Evolutionary conservation across 306 rosid species (phyloP).

Genomic region (Lupinus albus): DNA sequence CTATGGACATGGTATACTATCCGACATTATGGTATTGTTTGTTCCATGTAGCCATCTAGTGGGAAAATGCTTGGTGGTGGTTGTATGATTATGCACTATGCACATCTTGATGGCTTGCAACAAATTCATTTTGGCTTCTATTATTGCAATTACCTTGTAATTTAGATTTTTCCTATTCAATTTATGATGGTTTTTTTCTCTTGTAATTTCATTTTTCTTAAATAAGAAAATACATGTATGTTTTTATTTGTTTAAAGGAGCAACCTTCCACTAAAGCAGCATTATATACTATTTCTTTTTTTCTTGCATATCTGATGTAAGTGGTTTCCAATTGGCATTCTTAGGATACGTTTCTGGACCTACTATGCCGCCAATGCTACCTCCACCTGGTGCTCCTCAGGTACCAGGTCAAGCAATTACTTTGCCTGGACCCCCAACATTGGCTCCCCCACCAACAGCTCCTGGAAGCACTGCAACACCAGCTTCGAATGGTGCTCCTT

Average conservation of each 20-base stretch:
- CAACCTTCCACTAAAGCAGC: constrained; percentile 27
- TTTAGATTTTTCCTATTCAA: background rate
- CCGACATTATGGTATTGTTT: too few relatives aligned
- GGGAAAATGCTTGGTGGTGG: too few relatives aligned
- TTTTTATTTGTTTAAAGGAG: background rate
- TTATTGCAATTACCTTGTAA: background rate
- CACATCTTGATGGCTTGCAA: background rate
- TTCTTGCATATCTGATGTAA: constrained; percentile 22
- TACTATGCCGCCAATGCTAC: constrained; percentile 46
- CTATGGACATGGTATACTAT: too few relatives aligned
- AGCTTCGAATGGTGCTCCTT: constrained; percentile 51
- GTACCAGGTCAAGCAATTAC: constrained; percentile 48
- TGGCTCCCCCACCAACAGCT: constrained; percentile 47
- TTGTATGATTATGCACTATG: background rate
- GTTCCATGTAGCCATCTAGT: too few relatives aligned
- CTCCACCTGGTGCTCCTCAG: constrained; percentile 55
- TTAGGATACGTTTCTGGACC: constrained; percentile 49
- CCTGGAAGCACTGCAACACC: constrained; percentile 49
- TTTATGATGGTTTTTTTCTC: background rate
- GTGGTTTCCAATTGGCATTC: constrained; percentile 25
- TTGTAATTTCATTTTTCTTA: background rate
- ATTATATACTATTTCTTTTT: background rate
- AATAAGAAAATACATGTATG: background rate
- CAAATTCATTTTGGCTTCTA: constrained; percentile 3
- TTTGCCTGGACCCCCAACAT: constrained; percentile 45